Base-by-base conservation (phyloP, 345 rosid genomes). In the Citrus mangshanensis region DNA sequence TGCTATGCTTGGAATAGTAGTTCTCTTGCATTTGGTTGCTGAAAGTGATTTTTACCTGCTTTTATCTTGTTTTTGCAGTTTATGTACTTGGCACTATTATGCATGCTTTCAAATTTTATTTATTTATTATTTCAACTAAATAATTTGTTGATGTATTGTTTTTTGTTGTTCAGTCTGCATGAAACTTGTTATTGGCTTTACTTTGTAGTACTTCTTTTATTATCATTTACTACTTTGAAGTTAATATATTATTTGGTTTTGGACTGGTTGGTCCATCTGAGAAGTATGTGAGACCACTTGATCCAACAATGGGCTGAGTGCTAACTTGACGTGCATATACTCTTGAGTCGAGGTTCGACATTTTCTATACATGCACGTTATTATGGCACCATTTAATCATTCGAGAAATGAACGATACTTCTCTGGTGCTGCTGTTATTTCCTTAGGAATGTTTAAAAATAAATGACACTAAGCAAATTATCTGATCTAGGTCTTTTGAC, bases 401-500 rank as follows among this genome's bases (percentile, higher is more conserved):
- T 68, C 5, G 22, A 19, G 79, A 69, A 75, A 56, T 58, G n/a
- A 54, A 55, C 0, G 24, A 25, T 32, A 14, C 46, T 46, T 14
- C 30, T 49, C 18, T n/a, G n/a, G 24, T 16, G 12, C 32, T 22
- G 51, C 28, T 18, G 54, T 40, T 74, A 21, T 2, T 42, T 28
- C 16, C 21, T 19, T 49, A 27, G 56, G 28, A 35, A 25, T 82
- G 68, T 78, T 61, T 13, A 66, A 72, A 79, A 68, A 60, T 67
- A 4, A 55, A 77, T 35, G 32, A 28, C 35, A 18, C 62, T 49
- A 68, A 58, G 65, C 51, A 77, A 65, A 25, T 85, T 72, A n/a
- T 81, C 34, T 85, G 76, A 25, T 81, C 38, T 79, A 95, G 99
- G 95, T 81, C 91, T 92, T 86, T 81, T 93, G 83, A 85, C 80